Base-by-base conservation (phyloP, 2,329 filamentous ascomycete species). In the Penicillium sp. region DNA sequence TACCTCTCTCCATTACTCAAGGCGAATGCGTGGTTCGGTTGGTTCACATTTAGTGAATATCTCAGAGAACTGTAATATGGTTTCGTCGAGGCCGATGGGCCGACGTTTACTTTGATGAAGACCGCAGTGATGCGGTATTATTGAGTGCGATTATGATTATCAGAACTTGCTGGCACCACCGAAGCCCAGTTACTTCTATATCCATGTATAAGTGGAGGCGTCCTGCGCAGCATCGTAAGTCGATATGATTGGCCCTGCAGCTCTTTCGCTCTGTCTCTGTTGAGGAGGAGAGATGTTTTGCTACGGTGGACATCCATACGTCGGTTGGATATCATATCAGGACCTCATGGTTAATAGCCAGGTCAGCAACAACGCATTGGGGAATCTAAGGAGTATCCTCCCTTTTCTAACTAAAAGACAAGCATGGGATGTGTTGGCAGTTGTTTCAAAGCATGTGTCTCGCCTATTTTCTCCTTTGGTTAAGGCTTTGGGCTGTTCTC, bases 81-180 rank as follows among this genome's bases (percentile, higher is more conserved):
- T 13, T 12, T 46, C 6, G 2, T 44, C n/a, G 4, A 44, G 12
- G 31, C 32, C 22, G 21, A 21, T 19, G 9, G 7, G 4, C 12
- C 3, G 15, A 21, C 17, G 4, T 10, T 3, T n/a, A 28, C 12
- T 17, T 4, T 5, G 4, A 3, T 9, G 2, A 2, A 3, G 4
- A 17, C 6, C 8, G 0, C 1, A 9, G 2, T 9, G 3, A 28
- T 13, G 12, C 1, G 0, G 5, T 15, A 4, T 19, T 19, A 15
- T 45, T 7, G 7, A 7, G 4, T 2, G 2, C 22, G 7, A 4
- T 4, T 10, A 44, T 3, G 21, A 12, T 28, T 1, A 12, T 12
- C n/a, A 12, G 32, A 6, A 1, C n/a, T 34, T 35, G 21, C 10
- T 33, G n/a, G 32, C 3, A 35, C 6, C 19, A 4, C 3, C 10